Percentiles rank a stretch among this genome's conserved stretches.
Conservation (phyloP, 768 basidiomycete genomes). For the Psilocybe sp. region DNA sequence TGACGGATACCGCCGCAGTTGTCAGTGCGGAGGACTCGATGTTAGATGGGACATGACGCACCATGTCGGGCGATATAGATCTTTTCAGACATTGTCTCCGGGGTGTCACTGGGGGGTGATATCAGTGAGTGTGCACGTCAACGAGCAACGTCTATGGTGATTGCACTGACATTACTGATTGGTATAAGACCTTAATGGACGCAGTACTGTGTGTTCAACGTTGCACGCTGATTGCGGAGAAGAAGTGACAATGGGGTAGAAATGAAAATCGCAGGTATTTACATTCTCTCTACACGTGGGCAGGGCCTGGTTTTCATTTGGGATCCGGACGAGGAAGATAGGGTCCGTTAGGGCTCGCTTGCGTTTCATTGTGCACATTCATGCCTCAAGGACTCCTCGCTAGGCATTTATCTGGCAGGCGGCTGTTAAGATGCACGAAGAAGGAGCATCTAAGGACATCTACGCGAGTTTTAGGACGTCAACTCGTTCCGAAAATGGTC, state of each 20-base stretch:
- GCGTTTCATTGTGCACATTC: background rate
- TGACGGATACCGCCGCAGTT: conserved; percentile 1
- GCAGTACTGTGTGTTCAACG: background rate
- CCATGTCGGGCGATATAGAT: conserved; percentile 73
- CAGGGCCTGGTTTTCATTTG: conserved; percentile 19
- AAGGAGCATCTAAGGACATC: too few relatives aligned
- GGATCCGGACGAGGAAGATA: conserved; percentile 1
- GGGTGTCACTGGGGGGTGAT: background rate
- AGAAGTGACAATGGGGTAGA: conserved; percentile 4
- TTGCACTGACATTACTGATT: too few relatives aligned
- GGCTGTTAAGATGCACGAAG: too few relatives aligned
- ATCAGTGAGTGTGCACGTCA: background rate
- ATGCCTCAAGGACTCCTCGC: too few relatives aligned
- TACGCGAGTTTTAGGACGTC: too few relatives aligned
- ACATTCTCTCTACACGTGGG: conserved; percentile 19
- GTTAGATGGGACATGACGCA: conserved; percentile 20
- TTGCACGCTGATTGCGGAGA: conserved; percentile 1
- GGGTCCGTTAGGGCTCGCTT: conserved; percentile 6
- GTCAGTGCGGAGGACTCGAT: background rate
- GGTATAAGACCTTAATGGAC: too few relatives aligned
- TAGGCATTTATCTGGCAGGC: too few relatives aligned
- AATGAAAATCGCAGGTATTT: conserved; percentile 10
- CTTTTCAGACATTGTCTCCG: conserved; percentile 46
- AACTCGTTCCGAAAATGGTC: too few relatives aligned
- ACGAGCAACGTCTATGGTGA: background rate